Evolutionary conservation across 2,329 filamentous ascomycete species (phyloP).

Genomic region (Bipolaris zeicola): DNA sequence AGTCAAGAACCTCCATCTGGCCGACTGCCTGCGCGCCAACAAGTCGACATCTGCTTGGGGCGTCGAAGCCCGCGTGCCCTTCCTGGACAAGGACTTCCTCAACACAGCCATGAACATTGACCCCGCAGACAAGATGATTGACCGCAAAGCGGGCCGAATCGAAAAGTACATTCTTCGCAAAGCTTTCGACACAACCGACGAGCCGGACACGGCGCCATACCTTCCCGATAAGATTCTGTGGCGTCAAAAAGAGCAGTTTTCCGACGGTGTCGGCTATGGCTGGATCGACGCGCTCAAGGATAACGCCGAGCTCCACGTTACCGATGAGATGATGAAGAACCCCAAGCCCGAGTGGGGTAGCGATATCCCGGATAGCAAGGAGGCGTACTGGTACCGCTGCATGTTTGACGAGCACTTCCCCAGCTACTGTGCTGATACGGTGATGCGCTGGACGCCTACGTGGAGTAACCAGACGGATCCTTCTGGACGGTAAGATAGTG

Average conservation of each 20-base stretch:
- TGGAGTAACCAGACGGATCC: conserved; percentile 98
- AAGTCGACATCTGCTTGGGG: conserved; percentile 99
- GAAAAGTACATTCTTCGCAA: conserved; percentile 99
- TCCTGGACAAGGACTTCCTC: conserved; percentile 97
- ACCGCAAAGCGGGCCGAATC: conserved; percentile 72
- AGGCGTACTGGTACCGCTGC: conserved; percentile 95
- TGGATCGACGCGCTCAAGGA: conserved; percentile 99
- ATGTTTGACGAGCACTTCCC: conserved; percentile 99
- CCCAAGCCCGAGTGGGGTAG: conserved; percentile 94
- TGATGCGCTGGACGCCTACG: conserved; percentile 95
- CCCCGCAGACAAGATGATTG: conserved; percentile 92
- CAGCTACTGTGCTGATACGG: conserved; percentile 84
- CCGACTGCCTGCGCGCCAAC: conserved; percentile 98
- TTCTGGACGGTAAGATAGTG: conserved; percentile 72
- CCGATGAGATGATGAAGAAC: conserved; percentile 98
- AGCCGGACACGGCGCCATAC: conserved; percentile 80
- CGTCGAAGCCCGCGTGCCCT: conserved; percentile 94
- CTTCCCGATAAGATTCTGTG: conserved; percentile 96
- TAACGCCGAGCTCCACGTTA: conserved; percentile 84
- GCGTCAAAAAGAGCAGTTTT: conserved; percentile 99
- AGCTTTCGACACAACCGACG: conserved; percentile 91
- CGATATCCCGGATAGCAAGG: conserved; percentile 94
- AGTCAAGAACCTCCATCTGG: conserved; percentile 93
- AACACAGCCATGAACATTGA: conserved; percentile 93
- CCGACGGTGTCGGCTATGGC: conserved; percentile 95